Evolutionary conservation across 2,329 filamentous ascomycete genomes (phyloP).

Genomic region (Akanthomyces muscarius): DNA sequence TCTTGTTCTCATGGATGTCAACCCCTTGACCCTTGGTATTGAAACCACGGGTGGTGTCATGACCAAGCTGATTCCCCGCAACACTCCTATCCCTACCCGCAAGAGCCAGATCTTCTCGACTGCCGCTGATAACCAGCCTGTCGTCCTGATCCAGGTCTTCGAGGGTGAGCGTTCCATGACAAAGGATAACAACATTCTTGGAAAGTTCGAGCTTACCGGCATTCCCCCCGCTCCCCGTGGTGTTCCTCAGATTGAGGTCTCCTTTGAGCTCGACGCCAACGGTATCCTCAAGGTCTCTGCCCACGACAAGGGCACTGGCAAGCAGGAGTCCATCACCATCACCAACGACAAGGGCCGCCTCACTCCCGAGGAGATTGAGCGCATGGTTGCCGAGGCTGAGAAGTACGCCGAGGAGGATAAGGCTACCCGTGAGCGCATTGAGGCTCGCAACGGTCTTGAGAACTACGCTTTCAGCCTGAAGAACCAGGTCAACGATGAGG

Average conservation of each 20-base stretch:
- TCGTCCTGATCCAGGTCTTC: constrained; percentile 91
- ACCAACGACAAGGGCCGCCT: constrained; percentile 99
- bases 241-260: constrained; percentile 96
- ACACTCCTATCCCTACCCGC: constrained; percentile 90
- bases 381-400: constrained; percentile 98
- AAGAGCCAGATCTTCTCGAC: constrained; percentile 99
- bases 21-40: constrained; percentile 92
- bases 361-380: constrained; percentile 94
- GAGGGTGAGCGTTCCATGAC: constrained; percentile 93
- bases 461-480: constrained; percentile 99
- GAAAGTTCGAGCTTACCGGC: constrained; percentile 96
- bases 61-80: constrained; percentile 93
- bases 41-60: constrained; percentile 97
- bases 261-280: constrained; percentile 96
- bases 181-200: constrained; percentile 95
- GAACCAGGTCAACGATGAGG: constrained; percentile 97
- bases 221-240: constrained; percentile 94
- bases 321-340: constrained; percentile 96
- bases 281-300: constrained; percentile 96
- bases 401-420: constrained; percentile 99
- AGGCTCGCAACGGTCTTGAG: constrained; percentile 93
- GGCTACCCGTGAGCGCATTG: constrained; percentile 93
- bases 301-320: constrained; percentile 96
- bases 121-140: constrained; percentile 92
- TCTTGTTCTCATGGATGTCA: constrained; percentile 93